phyloP scores from a whole-genome alignment of 2,329 filamentous ascomycete species.

The Cercospora sp. region DNA sequence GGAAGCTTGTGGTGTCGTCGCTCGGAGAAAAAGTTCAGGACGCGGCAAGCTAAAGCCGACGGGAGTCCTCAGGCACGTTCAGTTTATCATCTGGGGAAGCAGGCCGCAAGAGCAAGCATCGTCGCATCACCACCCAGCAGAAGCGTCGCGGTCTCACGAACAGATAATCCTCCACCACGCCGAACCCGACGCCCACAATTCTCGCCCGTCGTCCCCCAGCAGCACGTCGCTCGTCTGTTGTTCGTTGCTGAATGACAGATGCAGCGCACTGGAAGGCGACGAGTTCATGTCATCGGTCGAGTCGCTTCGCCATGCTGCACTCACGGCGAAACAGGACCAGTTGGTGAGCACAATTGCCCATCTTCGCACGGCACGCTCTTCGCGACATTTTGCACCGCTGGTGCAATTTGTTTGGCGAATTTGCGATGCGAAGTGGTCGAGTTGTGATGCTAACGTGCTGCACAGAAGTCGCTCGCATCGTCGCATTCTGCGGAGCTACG shows the following conservation, averaged over 20 bases:
- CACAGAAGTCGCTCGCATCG: conserved; percentile 15
- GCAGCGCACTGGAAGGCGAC: conserved; percentile 44
- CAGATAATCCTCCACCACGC: conserved; percentile 7
- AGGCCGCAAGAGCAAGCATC: neutral
- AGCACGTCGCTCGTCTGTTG: conserved; percentile 30
- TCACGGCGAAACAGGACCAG: conserved; percentile 13
- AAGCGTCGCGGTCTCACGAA: conserved; percentile 8
- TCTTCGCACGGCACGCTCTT: conserved; percentile 3
- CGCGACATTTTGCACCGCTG: neutral
- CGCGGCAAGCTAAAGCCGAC: neutral
- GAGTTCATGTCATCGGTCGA: conserved; percentile 52
- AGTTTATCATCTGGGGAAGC: neutral
- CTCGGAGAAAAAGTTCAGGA: neutral
- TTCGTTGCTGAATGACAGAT: conserved; percentile 47
- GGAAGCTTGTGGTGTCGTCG: neutral
- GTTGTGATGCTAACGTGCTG: conserved; percentile 13
- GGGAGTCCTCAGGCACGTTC: neutral
- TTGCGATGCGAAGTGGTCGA: conserved; percentile 4
- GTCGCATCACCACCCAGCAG: conserved; percentile 3
- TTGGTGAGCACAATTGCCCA: conserved; percentile 10
- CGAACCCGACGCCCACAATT: conserved; percentile 4
- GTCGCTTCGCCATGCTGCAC: conserved; percentile 31
- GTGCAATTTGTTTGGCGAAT: neutral
- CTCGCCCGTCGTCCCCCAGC: neutral
- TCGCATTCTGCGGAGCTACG: conserved; percentile 17